These are phyloP conservation scores for Lasiosphaeris hirsuta DNA, from an alignment of 495 filamentous ascomycete genomes.

Conservation along the genomic window DNA sequence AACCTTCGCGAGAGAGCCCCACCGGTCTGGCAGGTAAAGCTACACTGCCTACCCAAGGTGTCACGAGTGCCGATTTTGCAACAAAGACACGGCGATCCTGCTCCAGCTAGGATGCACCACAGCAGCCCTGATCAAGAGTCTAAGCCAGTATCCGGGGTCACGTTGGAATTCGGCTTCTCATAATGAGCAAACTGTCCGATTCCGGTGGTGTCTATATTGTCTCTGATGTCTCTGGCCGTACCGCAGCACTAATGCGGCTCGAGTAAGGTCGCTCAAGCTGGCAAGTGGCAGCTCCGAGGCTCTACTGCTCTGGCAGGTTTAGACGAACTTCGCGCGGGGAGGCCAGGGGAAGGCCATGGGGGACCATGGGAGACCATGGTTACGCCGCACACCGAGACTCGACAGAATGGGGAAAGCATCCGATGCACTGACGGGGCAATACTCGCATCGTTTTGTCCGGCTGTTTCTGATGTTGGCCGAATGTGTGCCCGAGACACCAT, in stretches of 20 bases:
- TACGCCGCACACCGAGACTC: slow-evolving; percentile 8
- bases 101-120: no score
- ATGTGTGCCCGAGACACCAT: slow-evolving; percentile 9
- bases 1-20: no score
- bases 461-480: slow-evolving; percentile 11
- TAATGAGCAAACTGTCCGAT: slow-evolving; percentile 11
- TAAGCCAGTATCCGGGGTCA: background rate
- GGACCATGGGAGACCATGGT: slow-evolving; percentile 1
- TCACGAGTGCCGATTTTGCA: no score
- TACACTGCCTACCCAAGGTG: no score
- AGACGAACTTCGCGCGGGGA: slow-evolving; percentile 11
- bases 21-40: no score
- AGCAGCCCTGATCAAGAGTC: background rate
- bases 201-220: slow-evolving; percentile 14
- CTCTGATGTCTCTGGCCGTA: slow-evolving; percentile 1
- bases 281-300: slow-evolving; percentile 3
- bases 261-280: background rate
- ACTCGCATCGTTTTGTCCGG: background rate
- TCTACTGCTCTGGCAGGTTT: slow-evolving; percentile 14
- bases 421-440: background rate
- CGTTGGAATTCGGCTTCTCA: background rate
- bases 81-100: no score
- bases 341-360: background rate
- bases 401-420: background rate
- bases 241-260: slow-evolving; percentile 11